phyloP scores from a whole-genome alignment of 2,329 filamentous ascomycete genomes.

The Magnaporthiopsis poae region DNA sequence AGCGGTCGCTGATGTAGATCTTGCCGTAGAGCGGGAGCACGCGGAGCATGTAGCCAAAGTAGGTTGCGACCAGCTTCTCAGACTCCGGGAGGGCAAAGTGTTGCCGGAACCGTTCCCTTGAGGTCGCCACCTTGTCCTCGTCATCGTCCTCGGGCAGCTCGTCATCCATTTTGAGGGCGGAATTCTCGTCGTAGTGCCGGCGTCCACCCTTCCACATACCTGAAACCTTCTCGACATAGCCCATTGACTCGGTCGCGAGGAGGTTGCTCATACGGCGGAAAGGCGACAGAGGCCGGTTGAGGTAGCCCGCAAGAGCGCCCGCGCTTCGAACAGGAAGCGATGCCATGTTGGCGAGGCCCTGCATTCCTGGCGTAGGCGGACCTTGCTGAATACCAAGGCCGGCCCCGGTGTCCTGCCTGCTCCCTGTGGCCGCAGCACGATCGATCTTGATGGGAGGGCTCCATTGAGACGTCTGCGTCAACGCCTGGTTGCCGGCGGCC shows the following conservation, averaged over 20 bases:
- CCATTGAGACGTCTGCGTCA: background rate
- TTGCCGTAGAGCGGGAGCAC: constrained; percentile 91
- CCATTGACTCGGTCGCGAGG: constrained; percentile 83
- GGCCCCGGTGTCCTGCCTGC: constrained; percentile 18
- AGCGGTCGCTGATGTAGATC: constrained; percentile 80
- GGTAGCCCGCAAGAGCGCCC: constrained; percentile 70
- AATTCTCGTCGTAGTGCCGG: constrained; percentile 69
- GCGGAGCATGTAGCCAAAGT: constrained; percentile 83
- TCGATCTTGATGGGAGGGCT: background rate
- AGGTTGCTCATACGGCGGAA: constrained; percentile 67
- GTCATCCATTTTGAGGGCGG: constrained; percentile 39
- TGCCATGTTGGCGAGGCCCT: constrained; percentile 50
- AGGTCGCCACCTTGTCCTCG: constrained; percentile 54
- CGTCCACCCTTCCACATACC: constrained; percentile 92
- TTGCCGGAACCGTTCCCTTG: constrained; percentile 72
- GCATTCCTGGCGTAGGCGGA: constrained; percentile 32
- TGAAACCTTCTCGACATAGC: constrained; percentile 91
- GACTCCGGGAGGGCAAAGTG: constrained; percentile 82
- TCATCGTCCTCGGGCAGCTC: constrained; percentile 43
- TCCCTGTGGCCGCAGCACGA: constrained; percentile 29
- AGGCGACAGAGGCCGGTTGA: constrained; percentile 56
- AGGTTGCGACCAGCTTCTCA: constrained; percentile 78
- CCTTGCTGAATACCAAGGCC: constrained; percentile 13
- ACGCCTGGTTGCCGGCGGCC: background rate
- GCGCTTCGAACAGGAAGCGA: constrained; percentile 75